phyloP scores from a whole-genome alignment of 2,329 filamentous ascomycete species.

The Trichoderma afroharzianum region DNA sequence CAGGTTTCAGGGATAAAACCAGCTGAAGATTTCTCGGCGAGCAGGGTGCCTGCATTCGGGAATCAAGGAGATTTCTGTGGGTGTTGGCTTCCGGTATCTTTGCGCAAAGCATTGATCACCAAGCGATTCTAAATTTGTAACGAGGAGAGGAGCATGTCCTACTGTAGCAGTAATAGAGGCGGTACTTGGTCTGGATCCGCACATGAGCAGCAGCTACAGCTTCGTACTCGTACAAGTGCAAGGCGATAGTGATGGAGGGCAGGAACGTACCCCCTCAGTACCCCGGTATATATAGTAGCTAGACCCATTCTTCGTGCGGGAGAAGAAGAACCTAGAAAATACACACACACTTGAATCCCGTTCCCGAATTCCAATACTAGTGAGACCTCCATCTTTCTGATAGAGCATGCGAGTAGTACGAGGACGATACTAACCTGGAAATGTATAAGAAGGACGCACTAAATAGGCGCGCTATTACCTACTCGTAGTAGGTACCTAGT shows the following conservation, averaged over 20 bases:
- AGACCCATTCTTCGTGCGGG: too few species aligned
- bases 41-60: neutral
- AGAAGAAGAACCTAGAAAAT: too few species aligned
- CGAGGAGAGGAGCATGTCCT: neutral
- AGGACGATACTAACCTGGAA: neutral
- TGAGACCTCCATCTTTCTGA: too few species aligned
- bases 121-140: neutral
- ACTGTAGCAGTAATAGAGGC: neutral
- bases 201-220: neutral
- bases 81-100: neutral
- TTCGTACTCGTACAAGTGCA: neutral
- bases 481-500: too few species aligned
- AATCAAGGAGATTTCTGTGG: neutral
- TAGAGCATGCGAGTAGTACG: too few species aligned
- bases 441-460: neutral
- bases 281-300: too few species aligned
- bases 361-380: too few species aligned
- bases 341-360: too few species aligned
- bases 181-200: neutral
- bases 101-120: neutral
- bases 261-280: too few species aligned
- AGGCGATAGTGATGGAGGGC: neutral
- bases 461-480: neutral
- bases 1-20: neutral
- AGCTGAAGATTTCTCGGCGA: neutral